Evolutionary conservation across 2,329 filamentous ascomycete species (phyloP).

Genomic region (Alternaria novae-zelandiae): DNA sequence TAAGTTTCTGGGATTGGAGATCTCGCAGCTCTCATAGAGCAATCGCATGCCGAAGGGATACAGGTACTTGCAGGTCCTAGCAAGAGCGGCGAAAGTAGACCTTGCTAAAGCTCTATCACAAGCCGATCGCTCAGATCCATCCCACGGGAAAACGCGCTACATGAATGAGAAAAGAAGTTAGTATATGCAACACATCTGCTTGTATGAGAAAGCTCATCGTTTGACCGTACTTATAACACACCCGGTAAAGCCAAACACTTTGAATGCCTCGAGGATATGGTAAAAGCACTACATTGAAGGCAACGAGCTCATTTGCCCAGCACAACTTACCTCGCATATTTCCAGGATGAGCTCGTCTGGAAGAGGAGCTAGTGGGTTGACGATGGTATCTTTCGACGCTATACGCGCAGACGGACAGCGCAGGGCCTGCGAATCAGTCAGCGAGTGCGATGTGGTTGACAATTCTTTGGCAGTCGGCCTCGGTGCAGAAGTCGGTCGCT

Average conservation of each 20-base stretch:
- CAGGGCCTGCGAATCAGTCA: background rate
- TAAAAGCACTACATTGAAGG: no score
- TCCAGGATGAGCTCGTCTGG: background rate
- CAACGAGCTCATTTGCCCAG: background rate
- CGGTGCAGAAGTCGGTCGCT: background rate
- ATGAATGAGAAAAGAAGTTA: background rate
- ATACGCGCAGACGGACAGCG: background rate
- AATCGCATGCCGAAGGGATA: background rate
- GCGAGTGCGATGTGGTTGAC: background rate
- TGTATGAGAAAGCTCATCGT: background rate
- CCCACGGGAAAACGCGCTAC: background rate
- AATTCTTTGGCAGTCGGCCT: no score
- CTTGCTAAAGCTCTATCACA: background rate
- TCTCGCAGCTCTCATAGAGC: background rate
- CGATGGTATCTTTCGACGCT: background rate
- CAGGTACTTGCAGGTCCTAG: background rate
- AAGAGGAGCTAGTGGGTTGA: background rate
- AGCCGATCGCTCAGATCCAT: background rate
- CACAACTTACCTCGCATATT: background rate
- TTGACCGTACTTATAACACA: background rate
- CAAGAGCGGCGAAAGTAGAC: background rate
- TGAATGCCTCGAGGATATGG: no score
- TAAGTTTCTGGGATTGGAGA: background rate
- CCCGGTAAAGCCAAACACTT: no score
- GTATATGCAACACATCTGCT: background rate